Conservation (phyloP, 805 yeast species). For the Lipomyces anomalus region DNA sequence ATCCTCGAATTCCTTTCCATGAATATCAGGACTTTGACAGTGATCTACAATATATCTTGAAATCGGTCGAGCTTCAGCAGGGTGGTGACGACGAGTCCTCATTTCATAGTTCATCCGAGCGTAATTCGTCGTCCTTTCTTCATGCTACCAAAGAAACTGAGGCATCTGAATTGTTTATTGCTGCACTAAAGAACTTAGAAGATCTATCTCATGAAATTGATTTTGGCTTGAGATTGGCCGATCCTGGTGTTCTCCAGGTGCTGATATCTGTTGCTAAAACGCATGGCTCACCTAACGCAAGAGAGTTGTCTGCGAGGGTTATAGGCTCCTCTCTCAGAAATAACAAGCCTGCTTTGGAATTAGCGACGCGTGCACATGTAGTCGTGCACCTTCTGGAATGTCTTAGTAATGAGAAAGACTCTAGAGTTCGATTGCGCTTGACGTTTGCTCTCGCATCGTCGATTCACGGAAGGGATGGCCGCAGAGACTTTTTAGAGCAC, state of each 20-base stretch:
- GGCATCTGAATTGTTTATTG: constrained; percentile 1
- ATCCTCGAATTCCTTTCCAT: constrained; percentile 12
- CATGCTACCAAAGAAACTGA: constrained; percentile 1
- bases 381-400: constrained; percentile 12
- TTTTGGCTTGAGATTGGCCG: constrained; percentile 45
- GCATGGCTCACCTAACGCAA: constrained; percentile 17
- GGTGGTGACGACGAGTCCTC: background rate
- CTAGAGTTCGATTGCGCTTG: constrained; percentile 19
- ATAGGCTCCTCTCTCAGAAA: constrained; percentile 68
- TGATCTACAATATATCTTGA: constrained; percentile 6
- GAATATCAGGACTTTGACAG: constrained; percentile 18
- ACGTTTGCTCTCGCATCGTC: constrained; percentile 27
- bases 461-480: constrained; percentile 21
- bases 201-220: constrained; percentile 60
- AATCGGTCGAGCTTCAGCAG: background rate
- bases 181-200: constrained; percentile 32
- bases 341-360: constrained; percentile 54
- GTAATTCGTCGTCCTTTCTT: background rate
- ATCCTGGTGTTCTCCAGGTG: constrained; percentile 28
- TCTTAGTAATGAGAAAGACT: constrained; percentile 18
- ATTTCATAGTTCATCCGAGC: background rate
- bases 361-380: constrained; percentile 13
- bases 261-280: constrained; percentile 11
- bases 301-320: constrained; percentile 54
- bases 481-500: constrained; percentile 15